These are phyloP conservation scores for Dactylellina leptospora DNA, from an alignment of 2,329 filamentous ascomycete species.

Conservation along the genomic window DNA sequence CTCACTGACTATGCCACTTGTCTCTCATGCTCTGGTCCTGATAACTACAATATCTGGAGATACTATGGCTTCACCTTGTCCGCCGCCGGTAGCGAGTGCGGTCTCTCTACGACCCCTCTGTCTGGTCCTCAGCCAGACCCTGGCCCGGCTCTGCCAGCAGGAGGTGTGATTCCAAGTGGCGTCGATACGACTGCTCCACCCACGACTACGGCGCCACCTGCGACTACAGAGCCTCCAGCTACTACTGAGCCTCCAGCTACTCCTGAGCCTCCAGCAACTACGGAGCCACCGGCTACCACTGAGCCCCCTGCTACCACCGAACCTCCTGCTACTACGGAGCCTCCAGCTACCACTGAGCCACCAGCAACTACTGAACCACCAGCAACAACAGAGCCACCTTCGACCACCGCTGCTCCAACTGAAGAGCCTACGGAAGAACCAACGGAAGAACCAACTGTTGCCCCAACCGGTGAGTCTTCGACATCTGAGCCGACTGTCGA, in stretches of 20 bases:
- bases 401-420: background rate
- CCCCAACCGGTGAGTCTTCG: conserved; percentile 4
- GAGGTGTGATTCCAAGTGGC: conserved; percentile 33
- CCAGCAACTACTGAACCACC: conserved; percentile 12
- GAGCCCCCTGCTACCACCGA: background rate
- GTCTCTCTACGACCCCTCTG: conserved; percentile 50
- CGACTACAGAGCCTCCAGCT: conserved; percentile 9
- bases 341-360: conserved; percentile 16
- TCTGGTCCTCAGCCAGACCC: conserved; percentile 28
- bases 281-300: conserved; percentile 7
- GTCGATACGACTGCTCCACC: conserved; percentile 27
- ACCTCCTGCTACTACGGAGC: conserved; percentile 12
- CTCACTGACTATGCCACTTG: conserved; percentile 62
- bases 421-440: conserved; percentile 16
- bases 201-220: conserved; percentile 8
- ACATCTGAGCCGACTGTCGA: background rate
- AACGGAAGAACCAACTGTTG: conserved; percentile 11
- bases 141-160: conserved; percentile 31
- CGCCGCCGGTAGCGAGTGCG: conserved; percentile 59
- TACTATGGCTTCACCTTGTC: conserved; percentile 61
- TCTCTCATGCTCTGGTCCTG: conserved; percentile 61
- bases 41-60: conserved; percentile 63
- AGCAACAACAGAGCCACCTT: background rate
- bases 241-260: conserved; percentile 13
- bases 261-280: conserved; percentile 2